Conservation (phyloP, 306 rosid species). For the Carpinus viminea region DNA sequence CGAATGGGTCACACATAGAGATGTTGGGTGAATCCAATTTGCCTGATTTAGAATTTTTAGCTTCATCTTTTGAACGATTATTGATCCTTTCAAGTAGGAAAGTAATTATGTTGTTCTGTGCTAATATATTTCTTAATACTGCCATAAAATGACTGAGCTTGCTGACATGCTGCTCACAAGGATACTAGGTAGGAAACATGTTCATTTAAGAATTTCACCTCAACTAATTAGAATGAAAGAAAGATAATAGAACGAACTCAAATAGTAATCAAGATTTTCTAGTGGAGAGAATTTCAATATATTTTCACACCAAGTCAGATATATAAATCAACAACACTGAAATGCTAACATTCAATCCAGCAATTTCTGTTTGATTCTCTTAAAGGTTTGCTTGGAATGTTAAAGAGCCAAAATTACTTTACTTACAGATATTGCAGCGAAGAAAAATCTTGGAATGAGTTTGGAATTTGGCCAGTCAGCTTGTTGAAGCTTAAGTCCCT, state of each 20-base stretch:
- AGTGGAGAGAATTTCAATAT: background rate
- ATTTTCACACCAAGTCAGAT: background rate
- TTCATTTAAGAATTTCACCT: background rate
- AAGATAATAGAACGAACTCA: background rate
- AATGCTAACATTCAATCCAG: background rate
- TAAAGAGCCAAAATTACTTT: background rate
- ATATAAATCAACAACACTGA: background rate
- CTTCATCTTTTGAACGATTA: background rate
- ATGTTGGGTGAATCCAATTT: background rate
- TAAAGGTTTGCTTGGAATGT: background rate
- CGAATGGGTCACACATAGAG: background rate
- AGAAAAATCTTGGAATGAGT: slow-evolving; percentile 32
- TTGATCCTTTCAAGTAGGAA: background rate
- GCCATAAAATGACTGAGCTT: background rate
- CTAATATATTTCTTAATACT: background rate
- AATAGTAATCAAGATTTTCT: background rate
- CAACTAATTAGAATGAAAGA: background rate
- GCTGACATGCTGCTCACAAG: background rate
- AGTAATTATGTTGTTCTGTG: background rate
- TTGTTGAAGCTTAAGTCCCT: slow-evolving; percentile 46
- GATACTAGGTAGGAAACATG: background rate
- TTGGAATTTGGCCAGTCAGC: slow-evolving; percentile 34
- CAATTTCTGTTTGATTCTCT: background rate
- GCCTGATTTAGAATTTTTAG: background rate
- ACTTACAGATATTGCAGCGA: slow-evolving; percentile 37